Percentiles rank a stretch among this genome's conserved stretches.
These are phyloP conservation scores for Carallia pectinifolia DNA, from an alignment of 345 rosid genomes.

Conservation along the genomic window DNA sequence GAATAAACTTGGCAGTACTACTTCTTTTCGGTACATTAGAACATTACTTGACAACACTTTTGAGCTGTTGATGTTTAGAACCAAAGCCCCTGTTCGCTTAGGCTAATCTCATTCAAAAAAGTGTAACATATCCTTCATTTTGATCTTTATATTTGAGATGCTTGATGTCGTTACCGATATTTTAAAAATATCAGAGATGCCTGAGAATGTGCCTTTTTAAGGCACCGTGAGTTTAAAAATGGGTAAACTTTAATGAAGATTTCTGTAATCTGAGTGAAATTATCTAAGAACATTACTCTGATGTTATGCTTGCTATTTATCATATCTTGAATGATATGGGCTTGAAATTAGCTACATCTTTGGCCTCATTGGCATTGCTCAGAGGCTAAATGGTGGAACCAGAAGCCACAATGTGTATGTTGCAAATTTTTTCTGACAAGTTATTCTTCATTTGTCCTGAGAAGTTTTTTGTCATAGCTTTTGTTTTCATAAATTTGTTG, in stretches of 20 bases:
- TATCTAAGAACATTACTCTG: not conserved
- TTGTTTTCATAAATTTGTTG: conserved; percentile 16
- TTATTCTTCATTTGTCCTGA: not conserved
- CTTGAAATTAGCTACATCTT: not conserved
- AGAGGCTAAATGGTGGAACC: not conserved
- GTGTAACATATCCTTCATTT: not conserved
- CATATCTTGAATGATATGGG: not conserved
- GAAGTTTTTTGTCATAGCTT: not conserved
- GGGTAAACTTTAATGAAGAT: conserved; percentile 1
- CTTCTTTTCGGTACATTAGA: no score
- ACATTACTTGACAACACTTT: not conserved
- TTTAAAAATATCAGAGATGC: no score
- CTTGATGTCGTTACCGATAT: no score
- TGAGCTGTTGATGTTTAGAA: not conserved
- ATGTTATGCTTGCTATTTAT: not conserved
- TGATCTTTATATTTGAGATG: no score
- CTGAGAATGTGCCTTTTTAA: not conserved
- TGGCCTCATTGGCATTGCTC: not conserved
- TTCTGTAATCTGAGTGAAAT: not conserved
- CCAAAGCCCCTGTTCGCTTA: not conserved
- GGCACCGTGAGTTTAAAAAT: not conserved
- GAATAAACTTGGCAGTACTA: no score
- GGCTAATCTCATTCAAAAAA: not conserved
- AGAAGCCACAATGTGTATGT: not conserved
- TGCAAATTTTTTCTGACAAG: conserved; percentile 1